phyloP scores from a whole-genome alignment of 140 eudicot genomes.

The Erigeron philadelphicus region DNA sequence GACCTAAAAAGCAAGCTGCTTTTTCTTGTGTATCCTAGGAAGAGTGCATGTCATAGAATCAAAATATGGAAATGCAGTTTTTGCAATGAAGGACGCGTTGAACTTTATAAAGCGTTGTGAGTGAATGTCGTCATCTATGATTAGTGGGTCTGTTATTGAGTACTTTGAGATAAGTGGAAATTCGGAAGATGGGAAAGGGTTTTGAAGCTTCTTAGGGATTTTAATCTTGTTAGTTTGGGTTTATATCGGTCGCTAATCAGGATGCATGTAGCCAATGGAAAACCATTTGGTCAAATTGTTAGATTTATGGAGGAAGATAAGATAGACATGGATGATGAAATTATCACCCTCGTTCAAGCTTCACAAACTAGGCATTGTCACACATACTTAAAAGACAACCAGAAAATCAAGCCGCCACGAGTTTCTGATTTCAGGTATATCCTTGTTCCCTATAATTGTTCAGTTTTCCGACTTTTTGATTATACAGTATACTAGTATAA shows the following conservation, averaged over 20 bases:
- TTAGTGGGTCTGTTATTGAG: conserved; percentile 32
- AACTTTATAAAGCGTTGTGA: conserved; percentile 28
- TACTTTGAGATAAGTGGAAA: conserved; percentile 37
- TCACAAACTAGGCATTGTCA: conserved; percentile 2
- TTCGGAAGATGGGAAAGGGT: conserved; percentile 37
- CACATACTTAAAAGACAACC: neutral
- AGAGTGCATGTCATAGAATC: too few species aligned
- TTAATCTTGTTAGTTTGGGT: conserved; percentile 36
- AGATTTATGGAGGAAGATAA: conserved; percentile 46
- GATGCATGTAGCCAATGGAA: conserved; percentile 24
- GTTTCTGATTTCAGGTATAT: conserved; percentile 9
- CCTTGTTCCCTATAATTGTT: neutral
- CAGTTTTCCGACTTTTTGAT: neutral
- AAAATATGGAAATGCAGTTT: conserved; percentile 38
- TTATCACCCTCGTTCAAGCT: conserved; percentile 26
- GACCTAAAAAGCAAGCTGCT: too few species aligned
- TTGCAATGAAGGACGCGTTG: conserved; percentile 39
- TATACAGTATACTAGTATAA: neutral
- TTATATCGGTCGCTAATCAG: conserved; percentile 34
- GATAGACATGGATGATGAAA: conserved; percentile 41
- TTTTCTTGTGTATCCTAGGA: too few species aligned
- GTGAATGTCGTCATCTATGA: conserved; percentile 43
- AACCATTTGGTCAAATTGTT: conserved; percentile 26
- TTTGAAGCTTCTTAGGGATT: conserved; percentile 36
- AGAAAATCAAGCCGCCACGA: conserved; percentile 6